Conservation (phyloP, 139 green algal genomes). For the Chlorella vulgaris region DNA sequence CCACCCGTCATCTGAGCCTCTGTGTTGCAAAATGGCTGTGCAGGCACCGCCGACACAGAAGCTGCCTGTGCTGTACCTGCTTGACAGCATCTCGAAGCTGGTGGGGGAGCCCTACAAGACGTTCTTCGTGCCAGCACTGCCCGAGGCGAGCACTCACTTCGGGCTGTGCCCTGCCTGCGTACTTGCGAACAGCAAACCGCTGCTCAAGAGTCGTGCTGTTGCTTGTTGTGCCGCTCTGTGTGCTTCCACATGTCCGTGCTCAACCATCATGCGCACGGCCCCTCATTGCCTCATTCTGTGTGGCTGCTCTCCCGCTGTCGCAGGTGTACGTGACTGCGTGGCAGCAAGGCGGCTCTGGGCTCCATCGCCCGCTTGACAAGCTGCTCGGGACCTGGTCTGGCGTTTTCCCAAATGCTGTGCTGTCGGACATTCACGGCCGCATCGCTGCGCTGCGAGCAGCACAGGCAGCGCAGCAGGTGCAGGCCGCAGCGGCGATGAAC, state of each 20-base stretch:
- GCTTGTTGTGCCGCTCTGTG: too few relatives aligned
- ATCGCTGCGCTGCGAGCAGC: neutral
- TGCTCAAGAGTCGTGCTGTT: too few relatives aligned
- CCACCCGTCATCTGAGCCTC: too few relatives aligned
- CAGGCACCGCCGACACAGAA: constrained; percentile 48
- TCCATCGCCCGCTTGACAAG: constrained; percentile 51
- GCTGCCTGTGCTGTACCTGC: constrained; percentile 77
- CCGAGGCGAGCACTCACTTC: constrained; percentile 46
- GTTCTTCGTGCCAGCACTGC: constrained; percentile 51
- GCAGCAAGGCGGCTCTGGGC: constrained; percentile 38
- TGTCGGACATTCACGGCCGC: constrained; percentile 42
- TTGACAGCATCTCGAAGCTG: constrained; percentile 85
- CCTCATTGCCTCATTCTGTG: too few relatives aligned
- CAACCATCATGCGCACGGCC: too few relatives aligned
- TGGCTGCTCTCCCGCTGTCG: too few relatives aligned
- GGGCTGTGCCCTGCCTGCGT: too few relatives aligned
- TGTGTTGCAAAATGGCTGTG: too few relatives aligned
- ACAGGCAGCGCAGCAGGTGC: neutral
- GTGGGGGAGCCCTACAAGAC: constrained; percentile 64
- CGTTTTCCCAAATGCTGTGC: constrained; percentile 52
- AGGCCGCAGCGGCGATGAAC: neutral
- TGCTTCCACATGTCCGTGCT: too few relatives aligned
- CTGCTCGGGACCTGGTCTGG: constrained; percentile 64
- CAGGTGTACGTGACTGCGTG: constrained; percentile 63
- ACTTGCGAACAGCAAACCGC: too few relatives aligned